Conservation (phyloP, 164 flowering plant species). For the Chloranthus sessilifolius region DNA sequence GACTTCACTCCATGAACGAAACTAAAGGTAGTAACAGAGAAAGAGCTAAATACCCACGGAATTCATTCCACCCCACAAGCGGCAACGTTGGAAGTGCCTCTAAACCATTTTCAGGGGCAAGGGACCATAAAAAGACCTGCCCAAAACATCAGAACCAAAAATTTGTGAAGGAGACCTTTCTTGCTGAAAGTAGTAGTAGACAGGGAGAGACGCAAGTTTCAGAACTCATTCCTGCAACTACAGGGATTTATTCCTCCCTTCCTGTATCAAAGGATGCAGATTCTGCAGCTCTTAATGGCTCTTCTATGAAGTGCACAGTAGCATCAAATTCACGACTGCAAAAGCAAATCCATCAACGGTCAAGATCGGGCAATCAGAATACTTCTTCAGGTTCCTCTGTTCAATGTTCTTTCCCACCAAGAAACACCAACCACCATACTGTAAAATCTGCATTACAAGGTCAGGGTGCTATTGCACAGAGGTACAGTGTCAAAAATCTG, state of each 20-base stretch:
- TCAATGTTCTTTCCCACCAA: constrained; percentile 27
- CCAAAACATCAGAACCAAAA: constrained; percentile 25
- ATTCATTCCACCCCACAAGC: constrained; percentile 33
- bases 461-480: constrained; percentile 23
- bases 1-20: constrained; percentile 38
- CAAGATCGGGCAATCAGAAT: constrained; percentile 25
- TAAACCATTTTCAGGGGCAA: constrained; percentile 24
- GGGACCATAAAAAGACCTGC: constrained; percentile 22
- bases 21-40: constrained; percentile 27
- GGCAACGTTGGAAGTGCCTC: constrained; percentile 67
- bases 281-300: constrained; percentile 13
- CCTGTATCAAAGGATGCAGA: constrained; percentile 20
- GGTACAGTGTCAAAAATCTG: constrained; percentile 46
- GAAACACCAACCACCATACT: constrained; percentile 18
- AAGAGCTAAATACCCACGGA: constrained; percentile 32
- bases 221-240: constrained; percentile 21
- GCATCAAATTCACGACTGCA: constrained; percentile 28
- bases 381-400: constrained; percentile 21
- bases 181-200: constrained; percentile 43
- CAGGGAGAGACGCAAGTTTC: constrained; percentile 27
- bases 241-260: constrained; percentile 18
- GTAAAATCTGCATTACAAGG: constrained; percentile 12
- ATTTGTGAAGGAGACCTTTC: constrained; percentile 34
- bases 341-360: constrained; percentile 24
- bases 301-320: constrained; percentile 27